Conservation (phyloP, 495 filamentous ascomycete species). For the Aspergillus funiculosus region DNA sequence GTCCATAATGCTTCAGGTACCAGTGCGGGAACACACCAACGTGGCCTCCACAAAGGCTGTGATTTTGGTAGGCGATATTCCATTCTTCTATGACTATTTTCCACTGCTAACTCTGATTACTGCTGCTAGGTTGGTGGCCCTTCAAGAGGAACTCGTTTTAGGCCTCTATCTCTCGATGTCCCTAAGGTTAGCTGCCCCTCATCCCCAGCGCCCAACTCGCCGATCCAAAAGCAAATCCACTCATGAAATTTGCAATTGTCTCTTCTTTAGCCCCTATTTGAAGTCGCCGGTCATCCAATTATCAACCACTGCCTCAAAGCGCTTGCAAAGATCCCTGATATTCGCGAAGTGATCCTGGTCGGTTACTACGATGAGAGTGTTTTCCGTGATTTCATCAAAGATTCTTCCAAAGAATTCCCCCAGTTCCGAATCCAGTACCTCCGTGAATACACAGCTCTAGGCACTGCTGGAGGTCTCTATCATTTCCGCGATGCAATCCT, state of each 20-base stretch:
- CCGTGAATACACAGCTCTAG: constrained; percentile 93
- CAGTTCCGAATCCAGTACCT: constrained; percentile 91
- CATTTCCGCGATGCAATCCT: constrained; percentile 99
- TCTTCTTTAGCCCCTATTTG: constrained; percentile 79
- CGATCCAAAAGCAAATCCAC: constrained; percentile 12
- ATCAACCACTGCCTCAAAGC: constrained; percentile 95
- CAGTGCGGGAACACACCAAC: constrained; percentile 39
- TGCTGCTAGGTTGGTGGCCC: constrained; percentile 76
- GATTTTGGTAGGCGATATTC: constrained; percentile 50
- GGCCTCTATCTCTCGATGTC: constrained; percentile 91
- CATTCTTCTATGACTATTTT: background rate
- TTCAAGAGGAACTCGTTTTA: constrained; percentile 91
- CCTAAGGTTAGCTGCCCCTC: constrained; percentile 66
- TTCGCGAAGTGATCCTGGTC: constrained; percentile 94
- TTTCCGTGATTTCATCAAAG: constrained; percentile 97
- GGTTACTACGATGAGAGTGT: constrained; percentile 98
- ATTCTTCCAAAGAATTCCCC: constrained; percentile 75
- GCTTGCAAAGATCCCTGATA: constrained; percentile 82
- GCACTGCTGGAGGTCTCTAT: constrained; percentile 94
- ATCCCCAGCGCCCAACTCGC: background rate
- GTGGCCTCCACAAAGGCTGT: constrained; percentile 63
- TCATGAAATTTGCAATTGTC: constrained; percentile 4
- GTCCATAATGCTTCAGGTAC: constrained; percentile 44
- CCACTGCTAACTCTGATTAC: constrained; percentile 9
- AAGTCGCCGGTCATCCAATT: constrained; percentile 96